phyloP scores from a whole-genome alignment of 2,329 filamentous ascomycete species.

The Graphilbum sp. region DNA sequence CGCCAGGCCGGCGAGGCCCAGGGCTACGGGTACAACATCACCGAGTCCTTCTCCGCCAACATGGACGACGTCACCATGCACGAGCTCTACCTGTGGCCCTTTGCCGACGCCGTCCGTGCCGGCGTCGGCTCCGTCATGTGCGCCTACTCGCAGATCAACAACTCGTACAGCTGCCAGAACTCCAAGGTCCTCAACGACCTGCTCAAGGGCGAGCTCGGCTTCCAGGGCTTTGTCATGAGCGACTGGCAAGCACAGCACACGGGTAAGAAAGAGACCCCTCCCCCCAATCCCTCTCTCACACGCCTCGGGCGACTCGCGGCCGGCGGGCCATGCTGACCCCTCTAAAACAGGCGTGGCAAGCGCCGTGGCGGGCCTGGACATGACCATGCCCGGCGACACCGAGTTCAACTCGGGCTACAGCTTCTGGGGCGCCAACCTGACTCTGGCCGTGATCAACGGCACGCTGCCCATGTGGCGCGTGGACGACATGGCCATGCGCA shows the following conservation, averaged over 20 bases:
- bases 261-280: too few relatives aligned
- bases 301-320: too few relatives aligned
- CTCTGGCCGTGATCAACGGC: constrained; percentile 73
- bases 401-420: constrained; percentile 40
- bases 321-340: too few relatives aligned
- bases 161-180: constrained; percentile 56
- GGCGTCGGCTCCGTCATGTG: constrained; percentile 33
- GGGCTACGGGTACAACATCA: constrained; percentile 45
- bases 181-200: constrained; percentile 50
- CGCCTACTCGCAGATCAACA: constrained; percentile 55
- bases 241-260: constrained; percentile 37
- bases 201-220: constrained; percentile 44
- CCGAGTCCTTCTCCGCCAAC: constrained; percentile 35
- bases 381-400: constrained; percentile 81
- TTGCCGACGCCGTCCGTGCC: constrained; percentile 42
- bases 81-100: constrained; percentile 48
- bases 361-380: constrained; percentile 61
- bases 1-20: constrained; percentile 40
- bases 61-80: constrained; percentile 44
- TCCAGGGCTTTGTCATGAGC: constrained; percentile 20
- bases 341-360: constrained; percentile 38
- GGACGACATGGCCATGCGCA: constrained; percentile 84
- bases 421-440: constrained; percentile 56
- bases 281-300: too few relatives aligned
- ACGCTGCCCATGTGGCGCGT: constrained; percentile 75